Evolutionary conservation across 1,284 basidiomycete species (phyloP).

Genomic region (Cryptococcus depauperatus): DNA sequence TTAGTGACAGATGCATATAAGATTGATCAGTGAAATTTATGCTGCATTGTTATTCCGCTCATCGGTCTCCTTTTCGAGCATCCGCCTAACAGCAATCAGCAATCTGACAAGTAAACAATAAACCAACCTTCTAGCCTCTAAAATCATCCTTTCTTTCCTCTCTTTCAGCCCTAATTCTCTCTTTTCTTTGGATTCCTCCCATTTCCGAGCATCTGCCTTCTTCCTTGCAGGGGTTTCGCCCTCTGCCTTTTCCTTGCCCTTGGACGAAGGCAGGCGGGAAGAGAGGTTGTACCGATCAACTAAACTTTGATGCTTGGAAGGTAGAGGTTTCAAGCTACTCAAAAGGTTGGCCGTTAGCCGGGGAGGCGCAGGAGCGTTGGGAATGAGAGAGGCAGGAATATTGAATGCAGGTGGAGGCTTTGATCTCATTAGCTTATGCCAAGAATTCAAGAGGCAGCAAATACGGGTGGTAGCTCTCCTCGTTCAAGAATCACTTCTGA

Average conservation of each 20-base stretch:
- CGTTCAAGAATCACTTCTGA: constrained; percentile 42
- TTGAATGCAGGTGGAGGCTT: constrained; percentile 28
- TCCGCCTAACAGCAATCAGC: constrained; percentile 16
- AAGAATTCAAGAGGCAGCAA: too few relatives aligned
- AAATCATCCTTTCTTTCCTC: constrained; percentile 41
- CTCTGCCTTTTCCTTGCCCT: constrained; percentile 23
- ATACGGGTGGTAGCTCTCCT: constrained; percentile 36
- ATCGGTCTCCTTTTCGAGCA: constrained; percentile 33
- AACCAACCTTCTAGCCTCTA: constrained; percentile 39
- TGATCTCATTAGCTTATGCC: too few relatives aligned
- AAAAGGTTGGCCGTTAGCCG: neutral
- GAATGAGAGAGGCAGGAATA: constrained; percentile 22
- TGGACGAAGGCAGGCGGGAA: constrained; percentile 14
- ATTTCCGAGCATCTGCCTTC: constrained; percentile 18
- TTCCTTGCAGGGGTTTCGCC: neutral
- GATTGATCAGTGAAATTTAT: neutral
- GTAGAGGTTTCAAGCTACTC: constrained; percentile 2
- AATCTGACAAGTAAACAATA: constrained; percentile 2
- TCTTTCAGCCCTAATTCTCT: constrained; percentile 35
- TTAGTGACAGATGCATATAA: neutral
- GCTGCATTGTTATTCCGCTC: constrained; percentile 1
- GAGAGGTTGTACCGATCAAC: constrained; percentile 35
- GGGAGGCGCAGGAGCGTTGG: constrained; percentile 10
- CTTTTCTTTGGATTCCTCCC: constrained; percentile 39
- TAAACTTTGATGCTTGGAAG: constrained; percentile 17